phyloP scores from a whole-genome alignment of 2,329 filamentous ascomycete genomes.

The Stagonosporopsis cucurbitacearum region DNA sequence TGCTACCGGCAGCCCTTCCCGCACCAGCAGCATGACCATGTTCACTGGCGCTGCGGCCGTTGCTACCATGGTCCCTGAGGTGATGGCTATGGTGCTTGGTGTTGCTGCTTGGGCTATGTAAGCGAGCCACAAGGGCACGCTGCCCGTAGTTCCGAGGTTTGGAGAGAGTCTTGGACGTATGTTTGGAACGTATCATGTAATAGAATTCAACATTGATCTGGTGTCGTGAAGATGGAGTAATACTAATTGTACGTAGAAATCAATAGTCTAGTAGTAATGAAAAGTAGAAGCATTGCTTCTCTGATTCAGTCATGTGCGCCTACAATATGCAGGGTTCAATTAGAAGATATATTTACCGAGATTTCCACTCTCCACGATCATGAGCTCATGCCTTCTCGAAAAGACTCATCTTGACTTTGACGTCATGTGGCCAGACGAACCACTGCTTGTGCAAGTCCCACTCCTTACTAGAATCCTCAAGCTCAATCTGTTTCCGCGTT shows the following conservation, averaged over 20 bases:
- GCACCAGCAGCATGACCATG: slow-evolving; percentile 10
- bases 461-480: slow-evolving; percentile 46
- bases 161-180: not conserved
- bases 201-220: not conserved
- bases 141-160: not conserved
- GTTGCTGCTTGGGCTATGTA: slow-evolving; percentile 25
- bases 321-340: not conserved
- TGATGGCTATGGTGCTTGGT: slow-evolving; percentile 21
- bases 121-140: not conserved
- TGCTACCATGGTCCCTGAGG: slow-evolving; percentile 13
- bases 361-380: not conserved
- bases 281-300: not conserved
- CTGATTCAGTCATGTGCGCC: not conserved
- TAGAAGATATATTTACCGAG: not conserved
- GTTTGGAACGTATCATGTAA: not conserved
- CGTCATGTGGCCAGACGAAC: slow-evolving; percentile 50
- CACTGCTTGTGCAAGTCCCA: slow-evolving; percentile 52
- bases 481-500: slow-evolving; percentile 36
- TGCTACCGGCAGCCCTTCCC: slow-evolving; percentile 1
- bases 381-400: slow-evolving; percentile 5
- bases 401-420: slow-evolving; percentile 34
- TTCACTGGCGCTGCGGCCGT: slow-evolving; percentile 29
- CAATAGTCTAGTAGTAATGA: slow-evolving; percentile 4
- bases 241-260: not conserved
- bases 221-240: not conserved